Evolutionary conservation across 495 filamentous ascomycete species (phyloP).

Genomic region (Filosporella fistucella): DNA sequence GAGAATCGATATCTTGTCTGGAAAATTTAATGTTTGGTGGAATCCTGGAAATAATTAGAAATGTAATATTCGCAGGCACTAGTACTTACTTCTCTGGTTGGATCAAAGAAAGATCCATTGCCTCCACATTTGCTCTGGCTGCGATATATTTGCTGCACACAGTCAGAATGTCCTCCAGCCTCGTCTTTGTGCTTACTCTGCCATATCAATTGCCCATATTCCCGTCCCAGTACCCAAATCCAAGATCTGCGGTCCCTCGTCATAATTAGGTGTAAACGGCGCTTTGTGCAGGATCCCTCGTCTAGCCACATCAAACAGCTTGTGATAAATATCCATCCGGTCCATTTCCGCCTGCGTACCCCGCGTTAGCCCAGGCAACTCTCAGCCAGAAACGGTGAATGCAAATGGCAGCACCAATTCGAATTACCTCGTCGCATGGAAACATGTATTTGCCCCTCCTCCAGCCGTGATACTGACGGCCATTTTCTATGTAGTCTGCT

Average conservation of each 20-base stretch:
- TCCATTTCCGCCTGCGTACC: conserved; percentile 56
- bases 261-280: conserved; percentile 46
- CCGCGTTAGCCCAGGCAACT: conserved; percentile 6
- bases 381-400: neutral
- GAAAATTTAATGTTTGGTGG: conserved; percentile 66
- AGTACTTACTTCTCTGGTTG: conserved; percentile 64
- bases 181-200: conserved; percentile 50
- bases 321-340: conserved; percentile 75
- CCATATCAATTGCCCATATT: conserved; percentile 88
- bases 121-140: conserved; percentile 55
- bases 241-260: conserved; percentile 48
- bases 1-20: conserved; percentile 73
- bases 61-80: neutral
- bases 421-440: conserved; percentile 27
- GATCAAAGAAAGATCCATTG: conserved; percentile 74
- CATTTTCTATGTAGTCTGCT: conserved; percentile 21
- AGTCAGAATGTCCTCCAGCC: conserved; percentile 4
- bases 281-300: conserved; percentile 48
- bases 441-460: conserved; percentile 23
- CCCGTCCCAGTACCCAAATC: conserved; percentile 88
- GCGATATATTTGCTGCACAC: conserved; percentile 45
- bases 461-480: conserved; percentile 19
- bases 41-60: conserved; percentile 42
- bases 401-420: neutral
- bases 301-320: conserved; percentile 66